Conservation (phyloP, 345 rosid genomes). For the Psidium guajava region DNA sequence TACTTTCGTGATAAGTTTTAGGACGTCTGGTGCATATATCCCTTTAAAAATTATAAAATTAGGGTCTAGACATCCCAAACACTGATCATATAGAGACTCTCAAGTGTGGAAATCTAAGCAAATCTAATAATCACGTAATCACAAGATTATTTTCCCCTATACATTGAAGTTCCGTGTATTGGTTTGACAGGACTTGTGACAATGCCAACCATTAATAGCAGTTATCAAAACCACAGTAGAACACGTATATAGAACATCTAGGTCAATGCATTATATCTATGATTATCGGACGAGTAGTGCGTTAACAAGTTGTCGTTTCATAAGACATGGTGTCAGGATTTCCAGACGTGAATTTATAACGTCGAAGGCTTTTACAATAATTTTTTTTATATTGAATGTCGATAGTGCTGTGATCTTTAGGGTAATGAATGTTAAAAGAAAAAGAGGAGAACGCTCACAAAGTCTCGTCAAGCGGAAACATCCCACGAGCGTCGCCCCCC, state of each 20-base stretch:
- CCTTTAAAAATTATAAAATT: neutral
- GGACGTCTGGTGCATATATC: too few relatives aligned
- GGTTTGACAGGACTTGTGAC: neutral
- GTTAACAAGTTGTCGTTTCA: neutral
- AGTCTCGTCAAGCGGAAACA: slow-evolving; percentile 12
- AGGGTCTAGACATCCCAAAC: neutral
- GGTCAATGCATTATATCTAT: neutral
- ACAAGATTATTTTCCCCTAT: neutral
- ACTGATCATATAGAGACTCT: neutral
- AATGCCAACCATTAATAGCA: neutral
- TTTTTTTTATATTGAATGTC: neutral
- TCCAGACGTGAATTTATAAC: too few relatives aligned
- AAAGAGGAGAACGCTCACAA: neutral
- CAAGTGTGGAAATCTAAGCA: neutral
- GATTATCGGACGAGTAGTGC: neutral
- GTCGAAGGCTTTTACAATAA: neutral
- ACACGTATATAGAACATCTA: too few relatives aligned
- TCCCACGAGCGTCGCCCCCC: slow-evolving; percentile 38
- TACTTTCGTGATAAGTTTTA: too few relatives aligned
- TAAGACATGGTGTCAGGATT: neutral
- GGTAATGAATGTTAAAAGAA: neutral
- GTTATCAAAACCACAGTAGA: neutral
- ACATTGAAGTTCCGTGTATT: neutral
- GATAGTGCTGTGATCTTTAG: neutral
- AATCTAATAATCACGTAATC: neutral